Conservation (phyloP, 768 basidiomycete genomes). For the Collybiopsis confluens region DNA sequence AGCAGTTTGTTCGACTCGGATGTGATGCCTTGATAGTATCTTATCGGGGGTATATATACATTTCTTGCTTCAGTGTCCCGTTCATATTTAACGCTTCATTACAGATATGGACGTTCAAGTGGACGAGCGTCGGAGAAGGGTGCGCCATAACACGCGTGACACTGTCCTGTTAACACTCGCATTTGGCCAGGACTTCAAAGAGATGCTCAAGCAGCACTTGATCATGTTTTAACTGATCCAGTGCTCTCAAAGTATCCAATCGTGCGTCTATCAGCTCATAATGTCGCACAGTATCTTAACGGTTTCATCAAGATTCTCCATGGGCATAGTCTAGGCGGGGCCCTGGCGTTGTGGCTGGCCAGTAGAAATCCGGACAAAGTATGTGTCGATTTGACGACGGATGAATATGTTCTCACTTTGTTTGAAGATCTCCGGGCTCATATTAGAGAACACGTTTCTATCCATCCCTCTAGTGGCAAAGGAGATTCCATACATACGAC, state of each 20-base stretch:
- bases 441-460: conserved; percentile 93
- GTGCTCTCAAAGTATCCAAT: conserved; percentile 62
- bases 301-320: conserved; percentile 54
- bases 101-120: conserved; percentile 84
- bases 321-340: conserved; percentile 89
- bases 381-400: conserved; percentile 12
- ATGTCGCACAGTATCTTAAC: not conserved
- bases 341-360: conserved; percentile 86
- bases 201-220: conserved; percentile 81
- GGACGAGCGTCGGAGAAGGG: conserved; percentile 86
- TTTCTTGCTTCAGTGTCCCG: not conserved
- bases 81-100: conserved; percentile 2
- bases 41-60: conserved; percentile 72
- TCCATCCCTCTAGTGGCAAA: conserved; percentile 82
- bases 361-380: conserved; percentile 71
- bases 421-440: conserved; percentile 43
- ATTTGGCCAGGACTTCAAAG: conserved; percentile 59
- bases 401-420: not conserved
- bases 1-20: conserved; percentile 76
- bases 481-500: conserved; percentile 68
- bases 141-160: conserved; percentile 20
- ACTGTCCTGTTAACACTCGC: not conserved
- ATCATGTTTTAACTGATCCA: conserved; percentile 66
- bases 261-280: conserved; percentile 34
- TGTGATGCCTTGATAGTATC: conserved; percentile 95